Conservation (phyloP, 345 rosid species). For the Boechera retrofracta region DNA sequence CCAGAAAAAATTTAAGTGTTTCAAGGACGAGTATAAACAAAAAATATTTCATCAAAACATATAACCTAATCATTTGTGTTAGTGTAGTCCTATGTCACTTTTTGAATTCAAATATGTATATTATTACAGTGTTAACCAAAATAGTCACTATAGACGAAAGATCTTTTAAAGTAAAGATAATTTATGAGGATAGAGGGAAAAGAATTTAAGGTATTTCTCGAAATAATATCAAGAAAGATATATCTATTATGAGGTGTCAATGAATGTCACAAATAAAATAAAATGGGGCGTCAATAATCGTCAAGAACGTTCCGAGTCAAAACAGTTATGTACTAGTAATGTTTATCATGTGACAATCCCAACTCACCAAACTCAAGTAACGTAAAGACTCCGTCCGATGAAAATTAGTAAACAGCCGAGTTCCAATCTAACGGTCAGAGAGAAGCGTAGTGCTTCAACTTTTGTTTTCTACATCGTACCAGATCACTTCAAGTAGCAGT, state of each 20-base stretch:
- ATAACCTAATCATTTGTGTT: not conserved
- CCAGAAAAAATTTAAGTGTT: not conserved
- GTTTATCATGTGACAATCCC: conserved; percentile 23
- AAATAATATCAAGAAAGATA: conserved; percentile 8
- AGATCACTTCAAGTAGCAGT: conserved; percentile 36
- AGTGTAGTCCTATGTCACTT: not conserved
- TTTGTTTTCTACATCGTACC: conserved; percentile 12
- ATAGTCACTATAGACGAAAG: not conserved
- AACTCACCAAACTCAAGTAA: not conserved
- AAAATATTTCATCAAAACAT: not conserved
- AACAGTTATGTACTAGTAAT: not conserved
- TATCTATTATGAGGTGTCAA: not conserved
- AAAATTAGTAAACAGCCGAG: not conserved
- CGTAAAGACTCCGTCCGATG: conserved; percentile 25
- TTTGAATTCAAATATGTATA: not conserved
- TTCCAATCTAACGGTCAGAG: conserved; percentile 30
- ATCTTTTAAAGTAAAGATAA: not conserved
- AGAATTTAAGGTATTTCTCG: not conserved
- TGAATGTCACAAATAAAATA: not conserved
- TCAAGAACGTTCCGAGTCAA: conserved; percentile 27
- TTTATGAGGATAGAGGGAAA: not conserved
- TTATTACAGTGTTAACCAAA: not conserved
- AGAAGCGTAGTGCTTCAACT: not conserved
- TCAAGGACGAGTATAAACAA: not conserved
- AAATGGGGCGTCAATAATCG: not conserved